Percentiles rank a stretch among this genome's conserved stretches.
Evolutionary conservation across 2,329 filamentous ascomycete species (phyloP).

Genomic region (Paecilomyces sp.): DNA sequence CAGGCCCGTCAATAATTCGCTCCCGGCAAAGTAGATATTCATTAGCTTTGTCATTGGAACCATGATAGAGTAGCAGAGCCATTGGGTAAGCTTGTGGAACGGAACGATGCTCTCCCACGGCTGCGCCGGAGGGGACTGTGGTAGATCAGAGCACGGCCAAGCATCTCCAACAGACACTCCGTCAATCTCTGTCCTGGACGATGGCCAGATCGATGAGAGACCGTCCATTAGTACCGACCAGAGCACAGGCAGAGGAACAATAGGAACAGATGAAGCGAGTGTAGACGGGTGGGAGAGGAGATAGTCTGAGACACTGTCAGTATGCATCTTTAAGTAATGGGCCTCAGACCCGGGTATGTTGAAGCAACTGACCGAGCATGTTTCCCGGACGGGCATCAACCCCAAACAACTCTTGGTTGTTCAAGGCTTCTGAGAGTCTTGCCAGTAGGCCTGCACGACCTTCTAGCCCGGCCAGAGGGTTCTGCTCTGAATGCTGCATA

Average conservation of each 20-base stretch:
- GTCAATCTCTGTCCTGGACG: conserved; percentile 77
- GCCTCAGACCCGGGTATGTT: not conserved
- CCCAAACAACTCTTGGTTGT: conserved; percentile 78
- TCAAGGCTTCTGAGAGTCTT: conserved; percentile 66
- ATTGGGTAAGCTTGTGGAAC: conserved; percentile 83
- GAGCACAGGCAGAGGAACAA: conserved; percentile 77
- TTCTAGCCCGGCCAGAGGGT: conserved; percentile 76
- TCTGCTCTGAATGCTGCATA: conserved; percentile 74
- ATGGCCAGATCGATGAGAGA: conserved; percentile 80
- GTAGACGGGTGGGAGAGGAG: conserved; percentile 88
- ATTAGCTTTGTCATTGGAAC: conserved; percentile 79
- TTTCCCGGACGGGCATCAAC: conserved; percentile 79
- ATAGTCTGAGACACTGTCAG: conserved; percentile 57
- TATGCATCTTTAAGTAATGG: conserved; percentile 2
- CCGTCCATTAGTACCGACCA: conserved; percentile 90
- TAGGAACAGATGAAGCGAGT: conserved; percentile 78
- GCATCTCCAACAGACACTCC: conserved; percentile 85
- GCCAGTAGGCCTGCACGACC: conserved; percentile 75
- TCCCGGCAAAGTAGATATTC: conserved; percentile 71
- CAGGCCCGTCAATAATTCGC: conserved; percentile 75
- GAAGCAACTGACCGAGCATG: conserved; percentile 65
- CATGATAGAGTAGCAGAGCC: conserved; percentile 92
- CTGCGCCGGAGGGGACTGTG: conserved; percentile 56
- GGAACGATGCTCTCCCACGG: conserved; percentile 78
- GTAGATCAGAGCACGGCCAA: conserved; percentile 84